Evolutionary conservation across 768 basidiomycete genomes (phyloP).

Genomic region (Cystobasidiopsis lactophilus): DNA sequence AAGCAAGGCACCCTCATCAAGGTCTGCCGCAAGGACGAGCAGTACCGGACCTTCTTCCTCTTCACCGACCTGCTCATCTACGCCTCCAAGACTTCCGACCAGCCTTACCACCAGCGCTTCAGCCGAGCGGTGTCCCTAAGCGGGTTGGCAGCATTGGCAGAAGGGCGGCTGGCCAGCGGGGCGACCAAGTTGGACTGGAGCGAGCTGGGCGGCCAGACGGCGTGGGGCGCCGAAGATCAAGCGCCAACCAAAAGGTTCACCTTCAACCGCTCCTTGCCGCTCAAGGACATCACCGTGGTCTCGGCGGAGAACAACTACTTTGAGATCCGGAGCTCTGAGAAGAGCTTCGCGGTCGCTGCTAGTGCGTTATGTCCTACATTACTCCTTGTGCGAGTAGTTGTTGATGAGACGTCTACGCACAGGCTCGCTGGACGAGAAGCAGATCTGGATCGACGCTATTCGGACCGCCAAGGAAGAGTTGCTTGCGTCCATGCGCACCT

Average conservation of each 20-base stretch:
- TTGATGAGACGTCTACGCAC: neutral
- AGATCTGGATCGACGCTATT: conserved; percentile 20
- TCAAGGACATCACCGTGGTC: conserved; percentile 21
- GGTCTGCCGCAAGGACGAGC: conserved; percentile 21
- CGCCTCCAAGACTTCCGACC: conserved; percentile 1
- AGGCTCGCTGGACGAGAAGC: conserved; percentile 14
- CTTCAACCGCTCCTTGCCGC: conserved; percentile 13
- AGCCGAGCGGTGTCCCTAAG: neutral
- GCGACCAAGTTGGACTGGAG: neutral
- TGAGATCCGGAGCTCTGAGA: conserved; percentile 17
- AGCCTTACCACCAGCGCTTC: neutral
- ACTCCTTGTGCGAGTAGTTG: neutral
- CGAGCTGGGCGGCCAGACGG: neutral
- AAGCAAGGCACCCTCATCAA: conserved; percentile 30
- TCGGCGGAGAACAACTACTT: conserved; percentile 16
- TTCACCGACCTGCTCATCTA: conserved; percentile 60
- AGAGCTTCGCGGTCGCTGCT: conserved; percentile 19
- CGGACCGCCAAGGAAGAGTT: conserved; percentile 19
- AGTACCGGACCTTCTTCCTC: conserved; percentile 50
- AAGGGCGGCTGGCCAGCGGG: neutral
- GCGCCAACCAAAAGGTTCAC: conserved; percentile 3
- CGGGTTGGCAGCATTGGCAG: neutral
- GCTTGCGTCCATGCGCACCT: conserved; percentile 16
- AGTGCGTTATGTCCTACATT: conserved; percentile 12
- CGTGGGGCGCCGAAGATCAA: neutral